Percentiles rank a stretch among this genome's conserved stretches.
Evolutionary conservation across 208 protist genomes (phyloP).

Genomic region (Tritrichomonas musculus): DNA sequence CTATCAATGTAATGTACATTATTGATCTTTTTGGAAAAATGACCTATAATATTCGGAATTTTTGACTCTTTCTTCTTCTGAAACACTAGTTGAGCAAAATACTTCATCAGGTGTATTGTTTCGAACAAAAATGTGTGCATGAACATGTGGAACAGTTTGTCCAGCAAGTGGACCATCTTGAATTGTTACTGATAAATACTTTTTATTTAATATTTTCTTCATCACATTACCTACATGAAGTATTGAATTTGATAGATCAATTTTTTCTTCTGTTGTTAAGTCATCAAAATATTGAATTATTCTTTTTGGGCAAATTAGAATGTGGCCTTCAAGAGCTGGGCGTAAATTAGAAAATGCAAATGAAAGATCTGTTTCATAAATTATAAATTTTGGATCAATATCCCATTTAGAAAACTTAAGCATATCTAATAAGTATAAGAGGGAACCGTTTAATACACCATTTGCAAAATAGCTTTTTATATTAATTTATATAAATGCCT

Average conservation of each 20-base stretch:
- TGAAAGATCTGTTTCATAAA: constrained; percentile 21
- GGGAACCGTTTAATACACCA: no score
- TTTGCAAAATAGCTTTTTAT: no score
- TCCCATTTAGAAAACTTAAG: no score
- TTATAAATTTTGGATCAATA: neutral
- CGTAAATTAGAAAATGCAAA: neutral
- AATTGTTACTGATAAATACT: neutral
- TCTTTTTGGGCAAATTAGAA: neutral
- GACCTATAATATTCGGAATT: no score
- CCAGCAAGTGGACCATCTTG: constrained; percentile 16
- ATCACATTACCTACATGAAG: neutral
- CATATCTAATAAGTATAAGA: no score
- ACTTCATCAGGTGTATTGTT: no score
- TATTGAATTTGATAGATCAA: neutral
- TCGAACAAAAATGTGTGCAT: neutral
- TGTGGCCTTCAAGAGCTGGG: neutral
- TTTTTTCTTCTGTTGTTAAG: neutral
- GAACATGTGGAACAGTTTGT: constrained; percentile 33
- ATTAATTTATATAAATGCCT: no score
- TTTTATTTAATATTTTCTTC: neutral
- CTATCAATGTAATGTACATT: no score
- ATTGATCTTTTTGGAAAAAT: no score
- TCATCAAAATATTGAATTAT: constrained; percentile 9
- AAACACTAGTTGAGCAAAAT: no score
- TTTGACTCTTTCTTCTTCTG: no score